phyloP scores from a whole-genome alignment of 257 asterid genomes.

The Knoxia roxburghii region DNA sequence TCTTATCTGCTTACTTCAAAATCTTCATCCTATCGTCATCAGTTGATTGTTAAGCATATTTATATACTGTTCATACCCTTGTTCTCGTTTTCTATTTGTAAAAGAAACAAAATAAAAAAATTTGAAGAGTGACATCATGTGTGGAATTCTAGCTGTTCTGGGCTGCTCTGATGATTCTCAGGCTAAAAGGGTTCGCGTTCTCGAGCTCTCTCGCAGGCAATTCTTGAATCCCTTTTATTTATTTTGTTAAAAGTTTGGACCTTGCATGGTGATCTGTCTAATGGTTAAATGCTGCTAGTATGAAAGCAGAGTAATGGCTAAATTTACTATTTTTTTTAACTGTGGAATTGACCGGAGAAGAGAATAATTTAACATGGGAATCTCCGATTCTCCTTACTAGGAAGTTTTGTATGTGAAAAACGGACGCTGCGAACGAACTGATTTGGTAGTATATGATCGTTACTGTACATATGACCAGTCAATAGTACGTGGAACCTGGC shows the following conservation, averaged over 20 bases:
- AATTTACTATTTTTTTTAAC: background rate
- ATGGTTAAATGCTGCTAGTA: too few species aligned
- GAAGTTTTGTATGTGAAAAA: background rate
- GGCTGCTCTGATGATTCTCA: constrained; percentile 90
- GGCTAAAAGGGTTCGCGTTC: constrained; percentile 91
- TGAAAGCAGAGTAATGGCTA: too few species aligned
- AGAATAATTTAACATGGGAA: background rate
- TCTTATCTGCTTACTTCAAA: background rate
- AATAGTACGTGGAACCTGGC: background rate
- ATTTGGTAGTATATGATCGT: background rate
- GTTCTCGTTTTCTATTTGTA: background rate
- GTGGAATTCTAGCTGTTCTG: constrained; percentile 91
- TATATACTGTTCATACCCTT: too few species aligned
- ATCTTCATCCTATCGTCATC: background rate
- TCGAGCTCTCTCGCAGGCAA: constrained; percentile 98
- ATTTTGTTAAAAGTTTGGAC: too few species aligned
- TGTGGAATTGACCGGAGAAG: background rate
- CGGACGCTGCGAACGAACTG: constrained; percentile 6
- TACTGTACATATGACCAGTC: background rate
- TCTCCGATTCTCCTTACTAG: too few species aligned
- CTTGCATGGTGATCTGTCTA: too few species aligned
- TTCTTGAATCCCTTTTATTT: background rate
- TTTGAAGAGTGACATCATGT: constrained; percentile 35
- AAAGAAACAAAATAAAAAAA: background rate
- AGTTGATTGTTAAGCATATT: too few species aligned